Conservation (phyloP, 768 basidiomycete species). For the Thelephora aurantiotincta region DNA sequence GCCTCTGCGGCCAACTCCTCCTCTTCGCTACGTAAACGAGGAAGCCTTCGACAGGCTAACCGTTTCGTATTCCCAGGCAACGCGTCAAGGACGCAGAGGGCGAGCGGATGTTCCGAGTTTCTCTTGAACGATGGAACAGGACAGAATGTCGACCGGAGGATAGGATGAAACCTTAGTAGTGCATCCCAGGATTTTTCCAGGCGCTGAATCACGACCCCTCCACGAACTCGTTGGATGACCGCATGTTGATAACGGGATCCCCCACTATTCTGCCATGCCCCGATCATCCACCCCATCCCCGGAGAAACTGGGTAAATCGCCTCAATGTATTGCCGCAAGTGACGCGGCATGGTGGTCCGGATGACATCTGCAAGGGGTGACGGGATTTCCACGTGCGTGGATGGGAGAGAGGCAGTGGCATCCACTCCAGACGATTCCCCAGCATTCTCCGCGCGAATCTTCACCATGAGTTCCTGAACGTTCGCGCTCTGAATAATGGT, state of each 20-base stretch:
- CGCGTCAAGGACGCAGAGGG: slow-evolving; percentile 13
- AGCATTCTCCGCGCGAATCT: slow-evolving; percentile 3
- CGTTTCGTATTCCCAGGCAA: slow-evolving; percentile 4
- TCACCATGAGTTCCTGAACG: slow-evolving; percentile 15
- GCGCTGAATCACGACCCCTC: slow-evolving; percentile 15
- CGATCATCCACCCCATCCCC: slow-evolving; percentile 24
- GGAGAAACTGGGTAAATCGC: slow-evolving; percentile 13
- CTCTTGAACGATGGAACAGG: slow-evolving; percentile 8
- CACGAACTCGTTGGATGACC: slow-evolving; percentile 24
- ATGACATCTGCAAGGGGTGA: not conserved
- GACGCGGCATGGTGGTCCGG: not conserved
- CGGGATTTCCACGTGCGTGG: slow-evolving; percentile 4
- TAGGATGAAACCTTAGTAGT: slow-evolving; percentile 21
- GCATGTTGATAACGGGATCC: slow-evolving; percentile 28
- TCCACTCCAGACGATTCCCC: too few species aligned
- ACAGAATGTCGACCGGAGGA: slow-evolving; percentile 28
- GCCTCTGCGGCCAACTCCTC: slow-evolving; percentile 13
- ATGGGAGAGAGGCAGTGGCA: not conserved
- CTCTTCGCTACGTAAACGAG: slow-evolving; percentile 5
- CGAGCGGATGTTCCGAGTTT: slow-evolving; percentile 10
- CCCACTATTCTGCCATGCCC: slow-evolving; percentile 29
- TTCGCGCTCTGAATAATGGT: slow-evolving; percentile 29
- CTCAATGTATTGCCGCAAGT: slow-evolving; percentile 7
- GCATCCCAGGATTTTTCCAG: slow-evolving; percentile 23
- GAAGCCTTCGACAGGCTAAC: slow-evolving; percentile 1